phyloP scores from a whole-genome alignment of 2,329 filamentous ascomycete species.

The Colletotrichum scovillei region DNA sequence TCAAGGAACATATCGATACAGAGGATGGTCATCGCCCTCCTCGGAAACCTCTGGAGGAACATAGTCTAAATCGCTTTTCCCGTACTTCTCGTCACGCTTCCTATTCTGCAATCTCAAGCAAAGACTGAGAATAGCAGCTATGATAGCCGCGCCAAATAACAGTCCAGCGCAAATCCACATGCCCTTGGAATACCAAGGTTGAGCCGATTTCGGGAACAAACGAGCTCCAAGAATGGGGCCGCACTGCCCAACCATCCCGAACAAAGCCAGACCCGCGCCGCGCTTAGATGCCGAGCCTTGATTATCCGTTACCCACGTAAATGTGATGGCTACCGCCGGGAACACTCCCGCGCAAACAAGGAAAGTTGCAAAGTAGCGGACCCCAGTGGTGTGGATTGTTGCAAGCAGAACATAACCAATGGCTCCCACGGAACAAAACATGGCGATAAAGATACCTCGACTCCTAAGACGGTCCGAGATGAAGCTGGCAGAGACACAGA shows the following conservation, averaged over 20 bases:
- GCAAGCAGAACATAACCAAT: slow-evolving; percentile 75
- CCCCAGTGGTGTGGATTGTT: slow-evolving; percentile 55
- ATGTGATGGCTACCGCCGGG: slow-evolving; percentile 73
- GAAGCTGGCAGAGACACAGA: slow-evolving; percentile 70
- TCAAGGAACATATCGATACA: slow-evolving; percentile 27
- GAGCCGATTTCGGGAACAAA: slow-evolving; percentile 62
- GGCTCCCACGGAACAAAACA: slow-evolving; percentile 66
- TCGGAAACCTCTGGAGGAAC: slow-evolving; percentile 22
- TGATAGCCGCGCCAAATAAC: slow-evolving; percentile 44
- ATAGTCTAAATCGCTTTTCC: slow-evolving; percentile 31
- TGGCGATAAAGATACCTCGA: slow-evolving; percentile 69
- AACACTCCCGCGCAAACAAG: slow-evolving; percentile 64
- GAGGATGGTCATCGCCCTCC: slow-evolving; percentile 30
- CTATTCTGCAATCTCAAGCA: slow-evolving; percentile 33
- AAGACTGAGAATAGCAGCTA: slow-evolving; percentile 24
- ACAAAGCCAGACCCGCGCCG: slow-evolving; percentile 70
- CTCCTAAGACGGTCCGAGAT: slow-evolving; percentile 74
- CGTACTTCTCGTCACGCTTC: slow-evolving; percentile 27
- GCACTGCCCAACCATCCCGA: slow-evolving; percentile 71
- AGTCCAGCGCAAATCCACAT: slow-evolving; percentile 53
- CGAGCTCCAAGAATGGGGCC: slow-evolving; percentile 73
- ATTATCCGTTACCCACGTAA: slow-evolving; percentile 79
- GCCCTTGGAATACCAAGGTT: slow-evolving; percentile 52
- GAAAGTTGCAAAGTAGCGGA: slow-evolving; percentile 60
- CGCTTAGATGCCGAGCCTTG: slow-evolving; percentile 75